phyloP scores from a whole-genome alignment of 805 yeast genomes.

The Monosporozyma servazzii region DNA sequence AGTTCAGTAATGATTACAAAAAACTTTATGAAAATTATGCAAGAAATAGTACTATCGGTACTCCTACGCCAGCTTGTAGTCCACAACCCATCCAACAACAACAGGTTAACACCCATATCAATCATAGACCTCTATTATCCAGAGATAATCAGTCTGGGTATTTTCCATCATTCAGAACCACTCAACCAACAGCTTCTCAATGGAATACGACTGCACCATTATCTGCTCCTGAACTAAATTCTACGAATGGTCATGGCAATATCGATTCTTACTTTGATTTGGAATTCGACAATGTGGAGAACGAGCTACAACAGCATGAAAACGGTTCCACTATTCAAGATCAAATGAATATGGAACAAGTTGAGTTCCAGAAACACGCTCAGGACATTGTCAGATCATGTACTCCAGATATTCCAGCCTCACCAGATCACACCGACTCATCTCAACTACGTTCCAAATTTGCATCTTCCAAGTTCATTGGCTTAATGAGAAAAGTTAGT shows the following conservation, averaged over 20 bases:
- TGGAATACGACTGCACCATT: background rate
- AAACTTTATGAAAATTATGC: constrained; percentile 20
- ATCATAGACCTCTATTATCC: background rate
- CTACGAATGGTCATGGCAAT: background rate
- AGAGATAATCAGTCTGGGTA: background rate
- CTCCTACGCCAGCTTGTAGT: constrained; percentile 1
- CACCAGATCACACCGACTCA: constrained; percentile 3
- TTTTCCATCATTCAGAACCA: background rate
- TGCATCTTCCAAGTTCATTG: constrained; percentile 23
- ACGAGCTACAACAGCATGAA: constrained; percentile 9
- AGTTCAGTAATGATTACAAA: constrained; percentile 24
- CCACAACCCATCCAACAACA: background rate
- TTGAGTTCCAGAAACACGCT: constrained; percentile 21
- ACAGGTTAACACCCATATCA: background rate
- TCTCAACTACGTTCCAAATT: constrained; percentile 8
- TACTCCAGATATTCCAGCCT: constrained; percentile 8
- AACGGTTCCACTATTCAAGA: background rate
- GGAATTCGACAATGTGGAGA: constrained; percentile 20
- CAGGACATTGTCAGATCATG: constrained; percentile 17
- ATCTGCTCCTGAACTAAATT: background rate
- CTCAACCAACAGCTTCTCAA: background rate
- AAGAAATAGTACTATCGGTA: background rate
- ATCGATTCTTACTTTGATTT: constrained; percentile 12
- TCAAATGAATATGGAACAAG: constrained; percentile 16
- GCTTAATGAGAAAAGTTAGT: constrained; percentile 23